These are phyloP conservation scores for Hypomontagnella submonticulosa DNA, from an alignment of 495 filamentous ascomycete species.

Conservation along the genomic window DNA sequence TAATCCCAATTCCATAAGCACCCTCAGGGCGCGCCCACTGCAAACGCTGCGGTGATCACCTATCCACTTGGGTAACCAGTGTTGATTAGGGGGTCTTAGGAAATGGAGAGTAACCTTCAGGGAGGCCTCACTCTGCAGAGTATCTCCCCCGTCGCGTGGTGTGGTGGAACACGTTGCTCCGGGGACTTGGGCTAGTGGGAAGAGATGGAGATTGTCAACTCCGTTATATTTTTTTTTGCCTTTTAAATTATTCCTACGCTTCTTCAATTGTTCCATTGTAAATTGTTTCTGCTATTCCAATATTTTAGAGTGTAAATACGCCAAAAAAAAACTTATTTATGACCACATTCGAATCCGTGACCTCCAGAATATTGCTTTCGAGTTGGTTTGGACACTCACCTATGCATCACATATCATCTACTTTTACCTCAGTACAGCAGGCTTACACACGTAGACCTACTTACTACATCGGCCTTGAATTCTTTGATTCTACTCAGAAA, in stretches of 20 bases:
- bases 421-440: not conserved
- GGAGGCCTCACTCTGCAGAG: conserved; percentile 66
- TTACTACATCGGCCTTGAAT: not conserved
- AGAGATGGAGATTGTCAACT: conserved; percentile 62
- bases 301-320: not conserved
- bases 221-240: conserved; percentile 52
- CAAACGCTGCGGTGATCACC: conserved; percentile 63
- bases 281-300: no score
- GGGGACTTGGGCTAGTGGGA: conserved; percentile 58
- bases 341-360: conserved; percentile 25
- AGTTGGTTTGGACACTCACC: not conserved
- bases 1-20: conserved; percentile 61
- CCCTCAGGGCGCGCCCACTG: conserved; percentile 61
- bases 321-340: conserved; percentile 31
- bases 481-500: not conserved
- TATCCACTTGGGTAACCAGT: conserved; percentile 64
- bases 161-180: conserved; percentile 63
- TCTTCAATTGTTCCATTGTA: no score
- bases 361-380: conserved; percentile 25
- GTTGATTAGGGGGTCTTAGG: conserved; percentile 59
- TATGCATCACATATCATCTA: not conserved
- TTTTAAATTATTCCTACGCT: conserved; percentile 42
- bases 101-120: conserved; percentile 63
- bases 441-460: not conserved
- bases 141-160: conserved; percentile 64